A percentile compares a stretch with the other conserved stretches of the same genome.
Conservation (phyloP, 495 filamentous ascomycete species). For the Letharia lupina region DNA sequence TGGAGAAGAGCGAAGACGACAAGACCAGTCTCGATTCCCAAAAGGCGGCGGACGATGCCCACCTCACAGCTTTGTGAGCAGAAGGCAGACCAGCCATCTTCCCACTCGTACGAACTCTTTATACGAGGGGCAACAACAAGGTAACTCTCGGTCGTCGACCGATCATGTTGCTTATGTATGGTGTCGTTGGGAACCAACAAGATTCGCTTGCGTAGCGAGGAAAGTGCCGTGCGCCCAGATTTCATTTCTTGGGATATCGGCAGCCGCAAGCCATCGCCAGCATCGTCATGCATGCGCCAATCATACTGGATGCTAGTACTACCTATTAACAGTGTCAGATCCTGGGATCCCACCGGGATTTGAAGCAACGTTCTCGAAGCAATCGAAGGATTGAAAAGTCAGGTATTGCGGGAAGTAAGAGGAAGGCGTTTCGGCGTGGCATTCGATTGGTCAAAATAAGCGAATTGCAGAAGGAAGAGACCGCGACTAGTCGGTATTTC, state of each 20-base stretch:
- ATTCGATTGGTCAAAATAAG: conserved; percentile 4
- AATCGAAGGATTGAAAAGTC: conserved; percentile 2
- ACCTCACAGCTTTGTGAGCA: not conserved
- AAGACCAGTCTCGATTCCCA: conserved; percentile 1
- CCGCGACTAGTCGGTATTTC: conserved; percentile 10
- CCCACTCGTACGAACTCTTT: not conserved
- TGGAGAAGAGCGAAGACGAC: not conserved
- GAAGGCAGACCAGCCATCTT: not conserved
- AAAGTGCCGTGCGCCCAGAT: conserved; percentile 2
- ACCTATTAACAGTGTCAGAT: not conserved
- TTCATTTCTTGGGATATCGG: not conserved
- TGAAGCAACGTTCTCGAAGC: not conserved
- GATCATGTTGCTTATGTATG: not conserved
- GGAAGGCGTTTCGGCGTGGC: not conserved
- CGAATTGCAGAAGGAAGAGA: conserved; percentile 7
- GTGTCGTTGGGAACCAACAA: not conserved
- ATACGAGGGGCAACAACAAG: not conserved
- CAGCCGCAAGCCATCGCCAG: not conserved
- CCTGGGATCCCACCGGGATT: not conserved
- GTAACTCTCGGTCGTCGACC: not conserved
- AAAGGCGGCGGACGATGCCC: not conserved
- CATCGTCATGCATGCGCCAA: not conserved
- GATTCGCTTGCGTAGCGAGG: not conserved
- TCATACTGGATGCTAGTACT: not conserved
- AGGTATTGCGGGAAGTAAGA: conserved; percentile 4